These are phyloP conservation scores for Parafenestella ontariensis DNA, from an alignment of 2,329 filamentous ascomycete genomes.

Conservation along the genomic window DNA sequence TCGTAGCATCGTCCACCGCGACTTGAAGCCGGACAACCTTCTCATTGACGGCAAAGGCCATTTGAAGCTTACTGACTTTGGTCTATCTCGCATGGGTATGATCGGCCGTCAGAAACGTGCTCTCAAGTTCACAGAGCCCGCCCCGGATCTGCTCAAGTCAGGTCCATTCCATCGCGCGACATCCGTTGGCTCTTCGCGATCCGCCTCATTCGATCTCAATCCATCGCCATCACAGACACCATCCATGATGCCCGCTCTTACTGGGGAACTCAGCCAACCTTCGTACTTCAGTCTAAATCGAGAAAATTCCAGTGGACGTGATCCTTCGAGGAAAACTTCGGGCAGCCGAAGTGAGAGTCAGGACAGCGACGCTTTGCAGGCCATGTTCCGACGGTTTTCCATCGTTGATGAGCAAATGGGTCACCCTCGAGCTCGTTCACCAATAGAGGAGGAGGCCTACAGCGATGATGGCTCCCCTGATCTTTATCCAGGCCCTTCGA, in stretches of 20 bases:
- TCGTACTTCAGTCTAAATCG: slow-evolving; percentile 88
- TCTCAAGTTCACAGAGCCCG: slow-evolving; percentile 77
- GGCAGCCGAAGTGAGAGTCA: slow-evolving; percentile 90
- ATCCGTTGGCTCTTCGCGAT: slow-evolving; percentile 88
- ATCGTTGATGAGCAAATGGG: slow-evolving; percentile 54
- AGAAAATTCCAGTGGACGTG: slow-evolving; percentile 63
- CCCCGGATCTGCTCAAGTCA: slow-evolving; percentile 89
- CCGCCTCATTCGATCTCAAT: slow-evolving; percentile 87
- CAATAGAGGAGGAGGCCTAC: slow-evolving; percentile 77
- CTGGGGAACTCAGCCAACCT: slow-evolving; percentile 74
- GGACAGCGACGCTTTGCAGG: slow-evolving; percentile 82
- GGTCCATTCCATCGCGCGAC: slow-evolving; percentile 86
- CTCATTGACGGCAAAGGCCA: slow-evolving; percentile 97
- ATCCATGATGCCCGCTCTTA: slow-evolving; percentile 80
- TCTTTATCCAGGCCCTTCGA: slow-evolving; percentile 69
- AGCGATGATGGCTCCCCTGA: slow-evolving; percentile 79
- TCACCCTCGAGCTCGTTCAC: slow-evolving; percentile 58
- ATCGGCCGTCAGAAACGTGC: slow-evolving; percentile 96
- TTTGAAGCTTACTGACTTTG: slow-evolving; percentile 96
- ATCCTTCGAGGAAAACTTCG: slow-evolving; percentile 72
- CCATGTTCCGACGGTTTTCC: slow-evolving; percentile 79
- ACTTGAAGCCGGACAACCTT: slow-evolving; percentile 95
- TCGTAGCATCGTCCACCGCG: slow-evolving; percentile 93
- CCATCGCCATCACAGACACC: slow-evolving; percentile 86
- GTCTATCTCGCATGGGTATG: slow-evolving; percentile 94